phyloP scores from a whole-genome alignment of 169 alveolate genomes.

The Cyclospora cayetanensis region DNA sequence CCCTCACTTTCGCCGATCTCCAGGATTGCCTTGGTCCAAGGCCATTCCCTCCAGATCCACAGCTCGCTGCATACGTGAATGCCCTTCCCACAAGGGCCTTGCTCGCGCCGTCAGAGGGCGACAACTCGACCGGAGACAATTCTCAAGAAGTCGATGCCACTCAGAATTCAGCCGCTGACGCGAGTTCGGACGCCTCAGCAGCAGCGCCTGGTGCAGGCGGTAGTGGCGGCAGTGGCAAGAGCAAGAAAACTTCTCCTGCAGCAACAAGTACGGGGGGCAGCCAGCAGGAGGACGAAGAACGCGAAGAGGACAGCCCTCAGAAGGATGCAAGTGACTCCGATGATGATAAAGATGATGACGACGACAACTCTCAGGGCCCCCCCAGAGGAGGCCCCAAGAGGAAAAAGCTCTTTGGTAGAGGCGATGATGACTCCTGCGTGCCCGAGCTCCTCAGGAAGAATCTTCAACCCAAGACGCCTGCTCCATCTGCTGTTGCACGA shows the following conservation, averaged over 20 bases:
- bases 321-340: neutral
- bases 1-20: slow-evolving; percentile 86
- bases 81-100: slow-evolving; percentile 62
- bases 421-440: slow-evolving; percentile 56
- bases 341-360: slow-evolving; percentile 26
- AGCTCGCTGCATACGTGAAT: slow-evolving; percentile 66
- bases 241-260: too few species aligned
- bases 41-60: slow-evolving; percentile 75
- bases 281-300: neutral
- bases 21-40: slow-evolving; percentile 87
- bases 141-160: too few species aligned
- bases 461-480: slow-evolving; percentile 30
- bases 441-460: slow-evolving; percentile 50
- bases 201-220: neutral
- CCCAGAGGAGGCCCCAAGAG: slow-evolving; percentile 38
- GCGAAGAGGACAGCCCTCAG: neutral
- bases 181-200: neutral
- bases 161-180: neutral
- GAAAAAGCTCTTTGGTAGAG: slow-evolving; percentile 49
- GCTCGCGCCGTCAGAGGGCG: neutral
- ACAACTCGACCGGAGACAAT: too few species aligned
- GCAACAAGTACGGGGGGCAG: too few species aligned
- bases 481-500: slow-evolving; percentile 54
- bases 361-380: neutral
- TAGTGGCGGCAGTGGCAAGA: neutral